Base-by-base conservation (phyloP, 2,329 filamentous ascomycete species). In the Hypoxylon rubiginosum region DNA sequence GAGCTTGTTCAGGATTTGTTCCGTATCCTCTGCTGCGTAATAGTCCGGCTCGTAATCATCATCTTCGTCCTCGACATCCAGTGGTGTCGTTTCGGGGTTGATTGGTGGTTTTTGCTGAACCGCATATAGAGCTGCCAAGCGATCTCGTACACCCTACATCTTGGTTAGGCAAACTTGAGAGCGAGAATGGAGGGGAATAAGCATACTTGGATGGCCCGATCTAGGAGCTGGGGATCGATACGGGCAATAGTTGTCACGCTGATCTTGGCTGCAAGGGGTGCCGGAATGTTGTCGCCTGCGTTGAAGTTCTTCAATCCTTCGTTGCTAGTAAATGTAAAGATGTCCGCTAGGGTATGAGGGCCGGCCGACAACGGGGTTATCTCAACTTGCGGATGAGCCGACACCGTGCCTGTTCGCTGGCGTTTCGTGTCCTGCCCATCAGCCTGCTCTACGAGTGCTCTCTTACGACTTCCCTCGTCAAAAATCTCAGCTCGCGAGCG, bases 11-110 rank as follows among this genome's bases (percentile, higher is more conserved):
- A 91, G 80, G 32, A 93, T 90, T 74, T 95, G 92, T 73, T 94
- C 91, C 0, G 88, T 88, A 70, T 93, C 90, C 77, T 97, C 93
- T 36, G 89, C 88, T 8, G 91, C 86, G 64, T 91, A 89, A 71
- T 93, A 94, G 74, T 97, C 92, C 0, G 95, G 94, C 74, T 97
- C 95, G 75, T 97, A 97, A 72, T 97, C 93, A 70, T 97, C 93
- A 19, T 97, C 94, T 45, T 97, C 94, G 8, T 91, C 90, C 6
- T 91, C 89, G 3, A 92, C 89, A 26, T 86, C 88, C 1, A 90
- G 77, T 0, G 86, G 86, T 13, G 86, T 83, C 1, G 88, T 90
- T 58, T 88, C 86, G 7, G 88, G 82, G 66, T 88, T 87, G 28
- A 88, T 80, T 0, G 36, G 2, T 11, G 81, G 78, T n/a, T 79